A percentile compares a stretch with the other conserved stretches of the same genome.
phyloP scores from a whole-genome alignment of 2,329 filamentous ascomycete genomes.

The Colletotrichum somersetense region DNA sequence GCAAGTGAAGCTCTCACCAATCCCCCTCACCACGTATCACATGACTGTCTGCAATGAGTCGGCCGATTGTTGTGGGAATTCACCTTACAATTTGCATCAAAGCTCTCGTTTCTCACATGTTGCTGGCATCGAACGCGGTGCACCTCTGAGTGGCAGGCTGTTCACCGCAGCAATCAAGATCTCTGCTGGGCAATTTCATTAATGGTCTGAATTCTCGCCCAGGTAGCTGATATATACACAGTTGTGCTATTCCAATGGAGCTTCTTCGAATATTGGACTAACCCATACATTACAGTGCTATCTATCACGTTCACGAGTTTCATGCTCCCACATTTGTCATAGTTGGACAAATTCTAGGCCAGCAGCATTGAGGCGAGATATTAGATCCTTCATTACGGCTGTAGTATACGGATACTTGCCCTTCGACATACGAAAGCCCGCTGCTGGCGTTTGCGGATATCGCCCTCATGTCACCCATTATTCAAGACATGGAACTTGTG shows the following conservation, averaged over 20 bases:
- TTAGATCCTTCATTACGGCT: neutral
- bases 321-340: no score
- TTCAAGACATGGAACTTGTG: neutral
- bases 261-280: neutral
- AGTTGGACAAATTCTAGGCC: neutral
- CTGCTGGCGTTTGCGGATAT: no score
- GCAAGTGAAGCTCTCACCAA: neutral
- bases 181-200: neutral
- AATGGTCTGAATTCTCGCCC: neutral
- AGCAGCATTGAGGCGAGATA: no score
- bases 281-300: no score
- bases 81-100: neutral
- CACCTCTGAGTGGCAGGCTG: neutral
- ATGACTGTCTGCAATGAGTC: neutral
- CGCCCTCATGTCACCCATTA: neutral
- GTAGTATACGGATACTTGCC: no score
- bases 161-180: neutral
- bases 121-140: neutral
- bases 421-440: neutral
- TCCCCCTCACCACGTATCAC: neutral
- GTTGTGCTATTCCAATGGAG: neutral
- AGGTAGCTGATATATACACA: neutral
- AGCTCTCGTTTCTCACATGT: no score
- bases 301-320: no score
- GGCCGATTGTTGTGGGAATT: neutral